Base-by-base conservation (phyloP, 139 green algal genomes). In the Chlorella ohadii region DNA sequence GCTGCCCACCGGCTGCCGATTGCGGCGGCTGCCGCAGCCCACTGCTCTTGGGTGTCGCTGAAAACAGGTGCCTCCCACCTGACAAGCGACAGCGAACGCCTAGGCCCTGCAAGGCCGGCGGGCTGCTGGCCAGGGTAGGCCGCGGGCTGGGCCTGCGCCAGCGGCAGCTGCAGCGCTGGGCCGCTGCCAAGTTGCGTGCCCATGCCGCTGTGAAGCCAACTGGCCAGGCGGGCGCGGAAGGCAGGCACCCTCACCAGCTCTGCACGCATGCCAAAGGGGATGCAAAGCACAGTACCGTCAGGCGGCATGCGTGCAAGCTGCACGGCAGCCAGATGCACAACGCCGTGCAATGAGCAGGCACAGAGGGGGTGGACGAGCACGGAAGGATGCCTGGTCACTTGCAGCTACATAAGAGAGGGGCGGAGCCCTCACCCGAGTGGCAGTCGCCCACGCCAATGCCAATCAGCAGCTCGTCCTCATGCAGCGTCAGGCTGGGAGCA, bases 401-500 rank as follows among this genome's bases (percentile, higher is more conserved):
- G 44, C 7, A 6, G 44, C 6, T 6, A 55, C 11, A 39, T n/a
- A 39, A 39, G 23, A 16, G 59, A 23, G 22, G 20, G 59, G 33
- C 16, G 20, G 33, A n/a, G n/a, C n/a, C n/a, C n/a, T n/a, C n/a
- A 39, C 66, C 66, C 51, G 66, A 39, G 34, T 73, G 66, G 34
- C 66, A 73, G 66, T 73, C 66, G 34, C 66, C 66, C 1, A 38
- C 66, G 33, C 66, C 66, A n/a, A 47, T 51, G 0, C 34, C 66
- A 2, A 73, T n/a, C 34, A 73, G 20, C 34, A 73, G 33, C 0
- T 73, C 66, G 25, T 73, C 34, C 3, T 20, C 34, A 0, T 47
- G 66, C 66, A 73, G 66, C 20, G 34, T 44, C 66, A 73, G 66
- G 66, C 66, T 73, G 66, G 66, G 41, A 4, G 66, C 66, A n/a